These are phyloP conservation scores for Sporothrix inflata DNA, from an alignment of 2,329 filamentous ascomycete species.

Conservation along the genomic window DNA sequence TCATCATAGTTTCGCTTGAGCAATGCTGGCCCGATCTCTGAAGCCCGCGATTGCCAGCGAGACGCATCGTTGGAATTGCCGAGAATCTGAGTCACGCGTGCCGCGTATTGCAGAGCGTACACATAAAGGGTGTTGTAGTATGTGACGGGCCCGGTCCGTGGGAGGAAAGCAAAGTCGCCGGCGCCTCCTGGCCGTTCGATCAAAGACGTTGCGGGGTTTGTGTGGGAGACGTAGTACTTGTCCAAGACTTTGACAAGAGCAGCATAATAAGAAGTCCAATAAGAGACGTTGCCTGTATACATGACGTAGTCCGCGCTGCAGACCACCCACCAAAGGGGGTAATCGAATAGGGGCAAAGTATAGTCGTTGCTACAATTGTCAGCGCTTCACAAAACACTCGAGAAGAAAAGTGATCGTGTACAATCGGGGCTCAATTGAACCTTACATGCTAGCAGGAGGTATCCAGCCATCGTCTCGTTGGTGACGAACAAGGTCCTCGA, in stretches of 20 bases:
- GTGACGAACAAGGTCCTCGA: conserved; percentile 54
- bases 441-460: conserved; percentile 56
- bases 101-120: conserved; percentile 49
- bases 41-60: conserved; percentile 47
- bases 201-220: conserved; percentile 45
- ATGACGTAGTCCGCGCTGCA: conserved; percentile 53
- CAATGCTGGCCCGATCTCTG: conserved; percentile 43
- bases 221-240: conserved; percentile 50
- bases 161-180: conserved; percentile 57
- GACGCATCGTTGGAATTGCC: conserved; percentile 41
- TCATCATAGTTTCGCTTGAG: conserved; percentile 48
- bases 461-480: conserved; percentile 58
- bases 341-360: conserved; percentile 54
- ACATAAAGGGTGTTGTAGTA: conserved; percentile 59
- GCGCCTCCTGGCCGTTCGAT: conserved; percentile 49
- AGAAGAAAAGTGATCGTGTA: background rate
- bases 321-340: conserved; percentile 57
- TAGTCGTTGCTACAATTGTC: conserved; percentile 45
- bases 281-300: conserved; percentile 53
- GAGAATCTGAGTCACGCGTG: conserved; percentile 46
- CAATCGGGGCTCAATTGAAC: background rate
- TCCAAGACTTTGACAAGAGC: conserved; percentile 49
- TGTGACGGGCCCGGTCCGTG: conserved; percentile 51
- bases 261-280: conserved; percentile 47
- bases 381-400: background rate